These are phyloP conservation scores for Phaffomyces antillensis DNA, from an alignment of 805 yeast genomes.

Conservation along the genomic window DNA sequence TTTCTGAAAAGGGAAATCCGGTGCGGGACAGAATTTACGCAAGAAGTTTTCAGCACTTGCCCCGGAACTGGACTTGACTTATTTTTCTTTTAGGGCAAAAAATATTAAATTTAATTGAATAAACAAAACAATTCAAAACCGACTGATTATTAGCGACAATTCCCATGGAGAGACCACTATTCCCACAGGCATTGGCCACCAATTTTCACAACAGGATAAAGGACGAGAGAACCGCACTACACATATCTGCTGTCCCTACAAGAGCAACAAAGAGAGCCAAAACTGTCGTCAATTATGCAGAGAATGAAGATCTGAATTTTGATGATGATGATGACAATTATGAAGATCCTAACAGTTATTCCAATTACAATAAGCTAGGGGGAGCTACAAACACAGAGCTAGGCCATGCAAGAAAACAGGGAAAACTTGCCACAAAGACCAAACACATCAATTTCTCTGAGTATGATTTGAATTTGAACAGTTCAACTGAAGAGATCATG, in stretches of 20 bases:
- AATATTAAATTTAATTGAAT: neutral
- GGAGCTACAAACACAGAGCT: conserved; percentile 2
- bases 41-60: neutral
- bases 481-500: conserved; percentile 54
- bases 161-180: conserved; percentile 21
- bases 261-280: conserved; percentile 72
- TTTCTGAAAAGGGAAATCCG: no score
- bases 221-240: conserved; percentile 65
- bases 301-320: conserved; percentile 60
- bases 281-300: conserved; percentile 75
- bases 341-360: conserved; percentile 11
- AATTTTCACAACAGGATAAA: conserved; percentile 68
- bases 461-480: conserved; percentile 17
- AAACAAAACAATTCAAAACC: neutral
- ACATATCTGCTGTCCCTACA: conserved; percentile 66
- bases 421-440: conserved; percentile 20
- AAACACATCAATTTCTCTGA: conserved; percentile 21
- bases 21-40: neutral
- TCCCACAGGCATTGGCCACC: conserved; percentile 77
- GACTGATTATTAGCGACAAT: neutral
- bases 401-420: conserved; percentile 7
- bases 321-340: conserved; percentile 40
- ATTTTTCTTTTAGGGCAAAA: conserved; percentile 4
- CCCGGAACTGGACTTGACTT: neutral
- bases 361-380: neutral